Evolutionary conservation across 176 grass and related monocot species (phyloP).

Genomic region (Carex scoparia): DNA sequence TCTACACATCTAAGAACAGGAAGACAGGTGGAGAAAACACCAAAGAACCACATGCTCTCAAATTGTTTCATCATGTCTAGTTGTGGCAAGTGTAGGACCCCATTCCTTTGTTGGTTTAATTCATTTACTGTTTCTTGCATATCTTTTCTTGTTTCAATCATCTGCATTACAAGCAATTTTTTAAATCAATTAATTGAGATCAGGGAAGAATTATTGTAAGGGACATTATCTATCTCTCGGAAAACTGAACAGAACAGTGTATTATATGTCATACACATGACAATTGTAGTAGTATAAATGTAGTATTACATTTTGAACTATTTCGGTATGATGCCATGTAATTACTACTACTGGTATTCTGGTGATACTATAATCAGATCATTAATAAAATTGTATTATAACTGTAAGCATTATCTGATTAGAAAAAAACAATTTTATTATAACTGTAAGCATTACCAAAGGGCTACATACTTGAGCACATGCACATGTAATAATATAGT

Average conservation of each 20-base stretch:
- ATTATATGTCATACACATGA: background rate
- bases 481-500: background rate
- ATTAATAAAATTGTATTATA: background rate
- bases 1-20: conserved; percentile 5
- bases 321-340: background rate
- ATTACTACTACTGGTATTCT: background rate
- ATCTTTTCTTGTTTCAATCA: background rate
- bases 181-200: background rate
- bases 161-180: background rate
- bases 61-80: conserved; percentile 9
- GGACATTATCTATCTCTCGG: background rate
- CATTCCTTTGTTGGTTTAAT: background rate
- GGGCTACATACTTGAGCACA: background rate
- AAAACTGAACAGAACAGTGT: background rate
- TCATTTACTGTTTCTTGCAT: background rate
- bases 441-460: background rate
- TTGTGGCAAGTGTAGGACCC: background rate
- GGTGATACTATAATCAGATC: background rate
- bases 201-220: background rate
- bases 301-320: background rate
- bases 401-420: background rate
- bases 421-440: background rate
- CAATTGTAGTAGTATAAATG: background rate
- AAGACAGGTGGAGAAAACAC: conserved; percentile 19
- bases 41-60: background rate